Evolutionary conservation across 1,139 yeast species (phyloP), one percentile per base, ranked within the genome.

Genomic region (Yamadazyma membranifaciens): DNA sequence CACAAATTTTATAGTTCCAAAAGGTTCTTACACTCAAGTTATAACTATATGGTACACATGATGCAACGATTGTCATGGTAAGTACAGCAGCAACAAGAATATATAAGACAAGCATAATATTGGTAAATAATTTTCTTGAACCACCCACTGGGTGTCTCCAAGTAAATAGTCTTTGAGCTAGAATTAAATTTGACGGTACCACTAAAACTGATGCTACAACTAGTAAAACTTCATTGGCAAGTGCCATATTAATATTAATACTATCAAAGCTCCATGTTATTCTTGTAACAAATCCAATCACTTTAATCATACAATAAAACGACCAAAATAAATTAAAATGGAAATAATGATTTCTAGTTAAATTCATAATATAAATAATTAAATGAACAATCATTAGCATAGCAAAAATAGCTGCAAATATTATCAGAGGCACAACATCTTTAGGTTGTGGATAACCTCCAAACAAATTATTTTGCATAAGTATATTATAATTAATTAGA

Each of bases 71-170:
- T 10, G 72, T 63, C 46, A 67, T 51, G 15, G 54, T 67, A 36
- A 67, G 50, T 33, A 68, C 53, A 2, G 56, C 54, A 9, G 51
- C 41, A 22, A 68, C 75, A 32, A 65, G 47, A 3, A 42, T 50
- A 49, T 69, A 68, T 41, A 62, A 51, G 4, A 44, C 42, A 33
- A 58, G 49, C 73, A 69, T 68, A 38, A 60, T 45, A 37, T 53
- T 44, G 65, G 68, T 65, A 46, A 69, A 69, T 33, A 67, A 48
- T 39, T 47, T 54, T 36, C 73, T 50, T 13, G 69, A 60, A 43
- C 75, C 75, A 39, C 74, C 73, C 3, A 67, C 73, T 6, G 75
- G 75, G 50, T 69, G 75, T 52, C 75, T 59, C 74, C 74, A 69
- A 1, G 73, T 67, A 49, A 69, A 69, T 26, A 69, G 52, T 43